A percentile compares a stretch with the other conserved stretches of the same genome.
These are phyloP conservation scores for Chondrus crispus DNA, from an alignment of 23 red algal species.

Conservation along the genomic window DNA sequence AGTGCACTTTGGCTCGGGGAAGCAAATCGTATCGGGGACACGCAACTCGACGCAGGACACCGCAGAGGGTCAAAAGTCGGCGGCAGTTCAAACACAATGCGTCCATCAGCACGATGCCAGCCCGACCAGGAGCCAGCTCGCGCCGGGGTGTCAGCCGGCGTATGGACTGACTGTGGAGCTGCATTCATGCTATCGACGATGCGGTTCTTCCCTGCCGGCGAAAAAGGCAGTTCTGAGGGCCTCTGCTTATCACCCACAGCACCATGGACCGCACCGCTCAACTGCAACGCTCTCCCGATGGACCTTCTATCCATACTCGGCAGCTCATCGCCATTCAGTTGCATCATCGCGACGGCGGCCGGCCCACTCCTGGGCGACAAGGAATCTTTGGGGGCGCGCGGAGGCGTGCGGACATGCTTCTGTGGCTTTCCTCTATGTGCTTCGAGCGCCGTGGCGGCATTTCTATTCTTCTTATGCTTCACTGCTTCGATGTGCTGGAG, in stretches of 20 bases:
- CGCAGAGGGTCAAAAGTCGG: too few relatives aligned
- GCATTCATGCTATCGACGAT: not conserved
- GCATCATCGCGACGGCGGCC: not conserved
- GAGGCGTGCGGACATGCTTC: not conserved
- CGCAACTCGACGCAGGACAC: too few relatives aligned
- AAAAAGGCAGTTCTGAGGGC: too few relatives aligned
- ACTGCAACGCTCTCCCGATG: not conserved
- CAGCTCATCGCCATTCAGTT: not conserved
- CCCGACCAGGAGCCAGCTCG: too few relatives aligned
- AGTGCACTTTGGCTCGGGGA: not conserved
- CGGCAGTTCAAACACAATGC: not conserved
- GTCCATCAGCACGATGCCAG: not conserved
- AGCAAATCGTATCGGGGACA: too few relatives aligned
- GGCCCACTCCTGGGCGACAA: not conserved
- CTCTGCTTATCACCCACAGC: not conserved
- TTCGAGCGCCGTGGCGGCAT: not conserved
- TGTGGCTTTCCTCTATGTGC: too few relatives aligned
- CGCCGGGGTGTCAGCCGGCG: not conserved
- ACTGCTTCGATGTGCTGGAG: constrained; percentile 27
- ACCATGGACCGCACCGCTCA: too few relatives aligned
- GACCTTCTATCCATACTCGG: not conserved
- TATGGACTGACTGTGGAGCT: not conserved
- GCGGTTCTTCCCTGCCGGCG: too few relatives aligned
- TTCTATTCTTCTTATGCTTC: not conserved
- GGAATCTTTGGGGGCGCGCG: not conserved